These are phyloP conservation scores for Exophiala sp. DNA, from an alignment of 2,329 filamentous ascomycete genomes.

Conservation along the genomic window DNA sequence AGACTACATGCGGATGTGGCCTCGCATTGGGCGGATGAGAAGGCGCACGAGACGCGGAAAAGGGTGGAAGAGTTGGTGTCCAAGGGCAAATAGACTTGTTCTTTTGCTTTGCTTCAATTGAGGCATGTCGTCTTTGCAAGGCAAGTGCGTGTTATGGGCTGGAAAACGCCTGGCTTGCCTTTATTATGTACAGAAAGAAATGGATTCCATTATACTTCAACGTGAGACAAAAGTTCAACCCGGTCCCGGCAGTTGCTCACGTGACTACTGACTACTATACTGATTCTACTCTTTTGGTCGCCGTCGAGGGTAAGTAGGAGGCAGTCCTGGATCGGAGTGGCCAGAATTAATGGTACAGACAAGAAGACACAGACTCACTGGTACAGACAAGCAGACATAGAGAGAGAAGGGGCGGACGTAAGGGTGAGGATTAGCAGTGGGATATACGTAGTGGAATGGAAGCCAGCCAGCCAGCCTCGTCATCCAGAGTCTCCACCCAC, in stretches of 20 bases:
- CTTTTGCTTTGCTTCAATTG: background rate
- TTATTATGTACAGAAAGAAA: conserved; percentile 16
- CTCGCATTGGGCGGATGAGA: conserved; percentile 25
- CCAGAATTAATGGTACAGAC: too few relatives aligned
- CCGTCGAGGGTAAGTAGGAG: too few relatives aligned
- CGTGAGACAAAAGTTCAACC: background rate
- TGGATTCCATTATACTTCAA: too few relatives aligned
- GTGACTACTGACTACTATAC: background rate
- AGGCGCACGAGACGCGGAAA: conserved; percentile 20
- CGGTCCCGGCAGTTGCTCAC: background rate
- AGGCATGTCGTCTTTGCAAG: background rate
- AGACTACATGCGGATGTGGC: conserved; percentile 13
- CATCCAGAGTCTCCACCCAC: too few relatives aligned
- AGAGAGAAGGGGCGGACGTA: too few relatives aligned
- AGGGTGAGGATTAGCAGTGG: too few relatives aligned
- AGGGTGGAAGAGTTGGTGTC: conserved; percentile 26
- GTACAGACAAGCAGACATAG: too few relatives aligned
- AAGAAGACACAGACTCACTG: too few relatives aligned
- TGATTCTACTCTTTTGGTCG: too few relatives aligned
- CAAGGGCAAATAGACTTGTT: conserved; percentile 25
- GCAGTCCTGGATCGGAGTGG: too few relatives aligned
- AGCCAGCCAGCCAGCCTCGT: too few relatives aligned
- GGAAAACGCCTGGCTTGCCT: background rate
- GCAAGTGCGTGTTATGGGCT: conserved; percentile 4
- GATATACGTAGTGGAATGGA: too few relatives aligned